These are phyloP conservation scores for Amylostereum areolatum DNA, from an alignment of 1,284 basidiomycete genomes.

Conservation along the genomic window DNA sequence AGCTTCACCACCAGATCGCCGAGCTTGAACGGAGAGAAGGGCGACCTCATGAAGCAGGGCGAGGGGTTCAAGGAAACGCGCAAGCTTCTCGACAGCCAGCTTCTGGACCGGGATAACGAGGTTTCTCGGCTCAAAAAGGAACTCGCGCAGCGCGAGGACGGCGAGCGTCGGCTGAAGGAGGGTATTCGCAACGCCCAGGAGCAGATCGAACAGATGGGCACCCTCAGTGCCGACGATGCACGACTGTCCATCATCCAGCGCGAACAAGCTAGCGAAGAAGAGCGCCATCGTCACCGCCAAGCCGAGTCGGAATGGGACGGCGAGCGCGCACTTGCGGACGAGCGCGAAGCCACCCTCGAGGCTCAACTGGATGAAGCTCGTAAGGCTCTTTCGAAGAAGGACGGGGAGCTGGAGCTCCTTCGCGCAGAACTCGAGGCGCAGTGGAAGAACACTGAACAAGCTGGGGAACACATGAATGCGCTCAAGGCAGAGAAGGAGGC, in stretches of 20 bases:
- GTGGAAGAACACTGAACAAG: conserved; percentile 49
- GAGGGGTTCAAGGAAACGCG: conserved; percentile 12
- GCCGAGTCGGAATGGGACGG: conserved; percentile 42
- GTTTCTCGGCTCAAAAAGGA: conserved; percentile 38
- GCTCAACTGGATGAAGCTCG: conserved; percentile 21
- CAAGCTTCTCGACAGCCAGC: conserved; percentile 1
- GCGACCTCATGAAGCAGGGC: conserved; percentile 39
- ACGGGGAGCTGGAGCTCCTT: conserved; percentile 43
- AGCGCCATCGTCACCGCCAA: conserved; percentile 32
- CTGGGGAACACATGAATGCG: conserved; percentile 18
- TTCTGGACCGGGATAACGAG: conserved; percentile 36
- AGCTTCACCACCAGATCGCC: conserved; percentile 59
- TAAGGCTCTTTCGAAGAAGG: conserved; percentile 28
- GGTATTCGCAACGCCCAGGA: conserved; percentile 48
- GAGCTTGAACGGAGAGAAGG: conserved; percentile 56
- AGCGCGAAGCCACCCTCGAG: conserved; percentile 25
- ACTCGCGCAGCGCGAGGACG: conserved; percentile 45
- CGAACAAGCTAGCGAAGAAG: conserved; percentile 33
- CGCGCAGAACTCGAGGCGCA: conserved; percentile 54
- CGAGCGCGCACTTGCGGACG: conserved; percentile 37
- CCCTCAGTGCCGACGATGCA: conserved; percentile 29
- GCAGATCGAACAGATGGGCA: conserved; percentile 49
- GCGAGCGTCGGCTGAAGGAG: conserved; percentile 42
- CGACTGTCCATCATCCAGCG: conserved; percentile 31
- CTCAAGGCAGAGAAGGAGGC: conserved; percentile 27